phyloP scores from a whole-genome alignment of 2,329 filamentous ascomycete species.

The Sclerotinia nivalis region DNA sequence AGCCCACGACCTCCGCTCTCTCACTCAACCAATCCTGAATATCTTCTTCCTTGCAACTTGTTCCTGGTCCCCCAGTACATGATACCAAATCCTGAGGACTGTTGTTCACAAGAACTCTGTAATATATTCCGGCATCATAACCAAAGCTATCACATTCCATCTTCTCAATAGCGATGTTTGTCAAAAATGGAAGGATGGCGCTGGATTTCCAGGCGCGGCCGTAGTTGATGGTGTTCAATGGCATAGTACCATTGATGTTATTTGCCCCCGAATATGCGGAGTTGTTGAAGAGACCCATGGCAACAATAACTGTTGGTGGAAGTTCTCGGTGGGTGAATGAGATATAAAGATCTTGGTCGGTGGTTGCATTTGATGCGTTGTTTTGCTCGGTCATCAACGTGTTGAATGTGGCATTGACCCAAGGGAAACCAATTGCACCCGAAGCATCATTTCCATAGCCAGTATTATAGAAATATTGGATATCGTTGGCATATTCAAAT shows the following conservation, averaged over 20 bases:
- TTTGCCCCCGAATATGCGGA: constrained; percentile 48
- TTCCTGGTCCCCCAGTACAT: constrained; percentile 52
- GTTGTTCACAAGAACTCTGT: constrained; percentile 53
- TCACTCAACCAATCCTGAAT: constrained; percentile 29
- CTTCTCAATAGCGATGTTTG: constrained; percentile 55
- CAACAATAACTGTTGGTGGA: constrained; percentile 54
- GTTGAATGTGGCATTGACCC: constrained; percentile 53
- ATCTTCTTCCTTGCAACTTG: constrained; percentile 43
- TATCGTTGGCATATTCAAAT: constrained; percentile 53
- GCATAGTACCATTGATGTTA: constrained; percentile 53
- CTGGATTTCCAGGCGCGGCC: constrained; percentile 52
- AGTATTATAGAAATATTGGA: constrained; percentile 52
- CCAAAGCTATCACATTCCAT: constrained; percentile 54
- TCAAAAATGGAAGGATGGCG: constrained; percentile 55
- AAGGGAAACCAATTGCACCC: constrained; percentile 52
- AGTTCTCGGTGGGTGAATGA: constrained; percentile 57
- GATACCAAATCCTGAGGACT: constrained; percentile 50
- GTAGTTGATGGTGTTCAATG: constrained; percentile 50
- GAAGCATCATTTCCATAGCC: constrained; percentile 53
- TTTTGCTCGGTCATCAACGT: constrained; percentile 40
- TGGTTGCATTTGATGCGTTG: constrained; percentile 40
- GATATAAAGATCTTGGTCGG: constrained; percentile 52
- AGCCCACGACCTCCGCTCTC: constrained; percentile 45
- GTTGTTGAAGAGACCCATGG: constrained; percentile 57
- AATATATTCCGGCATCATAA: constrained; percentile 48